A percentile compares a stretch with the other conserved stretches of the same genome.
These are phyloP conservation scores for Smallanthus sonchifolius DNA, from an alignment of 129 eudicot genomes.

Conservation along the genomic window DNA sequence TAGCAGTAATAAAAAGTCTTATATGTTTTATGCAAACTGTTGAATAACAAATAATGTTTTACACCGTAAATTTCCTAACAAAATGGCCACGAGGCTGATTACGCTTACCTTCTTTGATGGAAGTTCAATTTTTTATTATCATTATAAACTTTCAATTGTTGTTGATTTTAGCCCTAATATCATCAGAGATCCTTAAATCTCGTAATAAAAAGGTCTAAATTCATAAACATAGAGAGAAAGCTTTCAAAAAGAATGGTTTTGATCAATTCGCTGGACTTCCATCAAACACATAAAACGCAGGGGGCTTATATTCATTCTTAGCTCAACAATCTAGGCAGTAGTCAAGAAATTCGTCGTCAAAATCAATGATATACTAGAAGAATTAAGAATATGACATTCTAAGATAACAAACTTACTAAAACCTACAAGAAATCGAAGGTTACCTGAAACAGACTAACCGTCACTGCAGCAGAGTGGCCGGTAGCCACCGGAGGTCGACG, in stretches of 20 bases:
- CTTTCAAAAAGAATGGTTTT: not conserved
- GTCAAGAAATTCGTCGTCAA: not conserved
- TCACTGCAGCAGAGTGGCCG: not conserved
- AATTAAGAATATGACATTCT: not conserved
- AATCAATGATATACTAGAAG: not conserved
- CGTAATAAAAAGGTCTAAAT: not conserved
- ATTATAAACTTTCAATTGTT: not conserved
- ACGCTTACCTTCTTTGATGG: not conserved
- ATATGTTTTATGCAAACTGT: not conserved
- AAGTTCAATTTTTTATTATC: not conserved
- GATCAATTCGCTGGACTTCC: constrained; percentile 1
- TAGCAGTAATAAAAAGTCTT: not conserved
- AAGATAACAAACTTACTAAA: not conserved
- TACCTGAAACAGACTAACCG: not conserved
- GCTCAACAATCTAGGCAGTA: not conserved
- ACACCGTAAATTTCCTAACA: not conserved
- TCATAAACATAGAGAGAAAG: not conserved
- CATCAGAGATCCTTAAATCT: not conserved
- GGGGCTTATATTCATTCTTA: not conserved
- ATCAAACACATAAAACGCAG: not conserved
- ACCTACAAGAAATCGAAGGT: not conserved
- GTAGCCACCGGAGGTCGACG: not conserved
- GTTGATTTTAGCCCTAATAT: not conserved
- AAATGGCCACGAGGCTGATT: not conserved
- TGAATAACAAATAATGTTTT: not conserved